Evolutionary conservation across 441 rosid genomes (phyloP).

Genomic region (Syzygium syzygioides): DNA sequence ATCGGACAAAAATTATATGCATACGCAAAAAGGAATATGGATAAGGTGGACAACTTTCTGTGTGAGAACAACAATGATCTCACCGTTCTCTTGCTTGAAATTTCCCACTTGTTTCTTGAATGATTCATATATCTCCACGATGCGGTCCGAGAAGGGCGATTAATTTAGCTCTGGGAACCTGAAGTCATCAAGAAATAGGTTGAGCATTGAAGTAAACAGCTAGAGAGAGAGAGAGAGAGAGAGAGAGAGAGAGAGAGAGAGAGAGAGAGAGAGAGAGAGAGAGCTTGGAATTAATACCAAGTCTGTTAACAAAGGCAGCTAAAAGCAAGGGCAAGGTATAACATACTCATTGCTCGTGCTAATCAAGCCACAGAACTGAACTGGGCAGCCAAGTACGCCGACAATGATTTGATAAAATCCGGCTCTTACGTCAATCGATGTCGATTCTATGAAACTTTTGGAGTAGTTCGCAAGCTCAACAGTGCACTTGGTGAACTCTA

Average conservation of each 20-base stretch:
- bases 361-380: not conserved
- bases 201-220: not conserved
- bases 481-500: not conserved
- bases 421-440: not conserved
- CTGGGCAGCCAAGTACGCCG: not conserved
- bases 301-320: not conserved
- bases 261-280: not conserved
- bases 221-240: no score
- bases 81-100: not conserved
- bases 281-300: not conserved
- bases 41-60: not conserved
- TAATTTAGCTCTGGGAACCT: not conserved
- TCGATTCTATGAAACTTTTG: accelerated
- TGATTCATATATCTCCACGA: accelerated
- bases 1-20: not conserved
- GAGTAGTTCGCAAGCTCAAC: not conserved
- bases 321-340: not conserved
- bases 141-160: accelerated
- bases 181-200: not conserved
- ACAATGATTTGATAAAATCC: not conserved
- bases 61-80: not conserved
- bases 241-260: not conserved
- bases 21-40: not conserved
- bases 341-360: not conserved
- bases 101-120: not conserved